Base-by-base conservation (phyloP, 2,329 filamentous ascomycete species). In the Verticillium nubilum region DNA sequence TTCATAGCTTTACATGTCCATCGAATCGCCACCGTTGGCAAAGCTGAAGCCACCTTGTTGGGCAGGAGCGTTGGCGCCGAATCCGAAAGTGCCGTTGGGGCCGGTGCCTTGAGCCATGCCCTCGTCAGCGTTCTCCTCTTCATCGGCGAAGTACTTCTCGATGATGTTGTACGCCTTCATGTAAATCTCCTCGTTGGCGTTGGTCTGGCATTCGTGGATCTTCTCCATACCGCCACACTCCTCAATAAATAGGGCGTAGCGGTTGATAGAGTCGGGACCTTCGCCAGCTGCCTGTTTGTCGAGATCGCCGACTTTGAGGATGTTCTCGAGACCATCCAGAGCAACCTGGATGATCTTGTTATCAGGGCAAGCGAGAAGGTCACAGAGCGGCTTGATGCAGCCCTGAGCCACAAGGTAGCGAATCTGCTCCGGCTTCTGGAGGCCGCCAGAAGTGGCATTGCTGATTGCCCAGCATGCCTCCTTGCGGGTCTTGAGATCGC, bases 131-230 rank as follows among this genome's bases (percentile, higher is more conserved):
- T 93, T 92, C 72, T 96, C 95, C 59, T 98, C 95, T 67, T 99
- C 95, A 70, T 99, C 95, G 0, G 93, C 97, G 81, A 99, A 99
- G 85, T 99, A 99, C 82, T 97, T 97, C 84, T 99, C 95, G 67
- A 99, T 99, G 78, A 99, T 99, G 85, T 96, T 98, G 85, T 98
- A 99, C 0, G 95, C 95, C 87, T 99, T 99, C 94, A 99, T 98
- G 84, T 99, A 99, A 69, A 99, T 99, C 79, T 99, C 95, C 80
- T 99, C 95, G 79, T 99, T 99, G 81, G 94, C 94, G 71, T 99
- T 99, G 82, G 96, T 97, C 83, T 99, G 95, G 86, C 95, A 98
- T 69, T 98, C 94, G 79, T 99, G 95, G 68, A 99, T 98, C 88
- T 98, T 98, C 82, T 98, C 95, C 95, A 99, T 99, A 66, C 95